Conservation (phyloP, 2,329 filamentous ascomycete genomes). For the Fusarium robinianum region DNA sequence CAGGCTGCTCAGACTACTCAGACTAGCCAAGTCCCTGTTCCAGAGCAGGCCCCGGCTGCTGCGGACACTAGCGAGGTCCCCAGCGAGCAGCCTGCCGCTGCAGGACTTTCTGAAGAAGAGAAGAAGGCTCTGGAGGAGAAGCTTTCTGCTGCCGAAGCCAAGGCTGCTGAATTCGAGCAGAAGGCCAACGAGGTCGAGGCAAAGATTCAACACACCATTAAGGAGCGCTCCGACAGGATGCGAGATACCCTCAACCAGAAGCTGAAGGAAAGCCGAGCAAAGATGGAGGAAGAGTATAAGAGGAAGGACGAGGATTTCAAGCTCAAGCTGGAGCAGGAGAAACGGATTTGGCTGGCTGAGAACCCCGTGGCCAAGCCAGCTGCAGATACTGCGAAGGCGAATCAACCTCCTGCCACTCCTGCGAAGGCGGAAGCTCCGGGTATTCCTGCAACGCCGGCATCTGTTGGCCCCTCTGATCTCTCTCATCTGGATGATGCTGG, state of each 20-base stretch:
- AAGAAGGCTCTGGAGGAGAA: conserved; percentile 65
- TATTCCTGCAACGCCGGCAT: conserved; percentile 44
- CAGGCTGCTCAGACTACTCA: conserved; percentile 47
- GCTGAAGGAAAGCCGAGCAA: conserved; percentile 66
- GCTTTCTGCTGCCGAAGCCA: conserved; percentile 63
- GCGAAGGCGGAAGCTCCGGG: conserved; percentile 44
- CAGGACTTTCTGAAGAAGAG: conserved; percentile 59
- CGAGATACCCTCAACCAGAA: conserved; percentile 70
- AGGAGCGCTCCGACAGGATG: conserved; percentile 70
- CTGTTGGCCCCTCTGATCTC: conserved; percentile 47
- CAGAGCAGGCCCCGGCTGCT: conserved; percentile 19
- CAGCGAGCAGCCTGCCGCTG: conserved; percentile 12
- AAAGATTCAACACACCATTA: conserved; percentile 62
- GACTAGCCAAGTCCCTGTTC: no score
- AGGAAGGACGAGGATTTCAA: conserved; percentile 59
- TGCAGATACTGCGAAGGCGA: conserved; percentile 21
- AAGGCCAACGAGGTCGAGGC: conserved; percentile 69
- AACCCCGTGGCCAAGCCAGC: conserved; percentile 41
- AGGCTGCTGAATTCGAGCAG: conserved; percentile 65
- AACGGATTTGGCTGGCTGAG: conserved; percentile 64
- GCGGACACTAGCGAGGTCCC: conserved; percentile 24
- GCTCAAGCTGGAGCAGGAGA: conserved; percentile 65
- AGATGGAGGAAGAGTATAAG: conserved; percentile 57
- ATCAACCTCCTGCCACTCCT: conserved; percentile 43
- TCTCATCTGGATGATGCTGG: conserved; percentile 58